Conservation (phyloP, 2,329 filamentous ascomycete genomes). For the Neonectria faginata region DNA sequence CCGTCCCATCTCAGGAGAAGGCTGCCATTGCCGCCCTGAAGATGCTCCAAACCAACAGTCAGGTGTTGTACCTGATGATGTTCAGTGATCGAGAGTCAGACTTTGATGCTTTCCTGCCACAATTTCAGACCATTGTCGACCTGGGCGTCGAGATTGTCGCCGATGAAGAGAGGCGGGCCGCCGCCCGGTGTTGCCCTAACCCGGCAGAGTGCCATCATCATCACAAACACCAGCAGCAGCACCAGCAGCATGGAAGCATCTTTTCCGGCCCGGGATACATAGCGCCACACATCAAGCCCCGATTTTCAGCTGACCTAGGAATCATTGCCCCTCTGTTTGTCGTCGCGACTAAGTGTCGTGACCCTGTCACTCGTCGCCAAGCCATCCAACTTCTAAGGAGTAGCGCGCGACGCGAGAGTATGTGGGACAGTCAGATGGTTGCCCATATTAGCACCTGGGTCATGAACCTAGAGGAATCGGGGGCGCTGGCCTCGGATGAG, state of each 20-base stretch:
- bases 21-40: conserved; percentile 71
- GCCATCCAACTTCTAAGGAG: conserved; percentile 71
- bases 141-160: conserved; percentile 69
- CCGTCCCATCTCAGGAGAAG: conserved; percentile 66
- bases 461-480: conserved; percentile 65
- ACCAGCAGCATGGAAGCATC: conserved; percentile 45
- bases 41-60: conserved; percentile 70
- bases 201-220: conserved; percentile 57
- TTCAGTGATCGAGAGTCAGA: conserved; percentile 69
- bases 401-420: conserved; percentile 72
- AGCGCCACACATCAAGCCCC: conserved; percentile 67
- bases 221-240: conserved; percentile 30
- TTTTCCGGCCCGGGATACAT: conserved; percentile 57
- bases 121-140: conserved; percentile 67
- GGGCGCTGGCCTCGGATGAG: conserved; percentile 46
- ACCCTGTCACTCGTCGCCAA: conserved; percentile 66
- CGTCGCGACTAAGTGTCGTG: conserved; percentile 74
- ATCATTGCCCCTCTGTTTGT: conserved; percentile 74
- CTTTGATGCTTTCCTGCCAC: conserved; percentile 65
- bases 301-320: conserved; percentile 73
- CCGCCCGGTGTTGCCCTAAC: conserved; percentile 59
- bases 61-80: conserved; percentile 69
- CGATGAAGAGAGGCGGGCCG: conserved; percentile 66
- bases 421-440: conserved; percentile 75
- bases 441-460: conserved; percentile 68